phyloP scores from a whole-genome alignment of 305 asterid genomes.

The Fraxinus dipetala region DNA sequence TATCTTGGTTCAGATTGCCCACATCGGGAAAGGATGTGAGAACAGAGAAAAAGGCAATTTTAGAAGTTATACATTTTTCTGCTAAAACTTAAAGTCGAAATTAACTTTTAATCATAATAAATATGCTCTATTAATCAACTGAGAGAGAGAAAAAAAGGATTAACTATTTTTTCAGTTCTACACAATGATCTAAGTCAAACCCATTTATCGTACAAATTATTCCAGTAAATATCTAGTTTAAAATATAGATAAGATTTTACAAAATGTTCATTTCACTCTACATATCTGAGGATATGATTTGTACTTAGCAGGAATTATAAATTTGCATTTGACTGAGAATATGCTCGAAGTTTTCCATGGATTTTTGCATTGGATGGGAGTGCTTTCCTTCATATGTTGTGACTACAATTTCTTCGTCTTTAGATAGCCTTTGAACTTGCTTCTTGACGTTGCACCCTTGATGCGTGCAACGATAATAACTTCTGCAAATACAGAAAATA shows the following conservation, averaged over 20 bases:
- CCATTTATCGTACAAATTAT: not conserved
- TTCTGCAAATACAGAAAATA: slow-evolving; percentile 36
- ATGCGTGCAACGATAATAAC: slow-evolving; percentile 74
- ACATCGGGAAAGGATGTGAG: too few species aligned
- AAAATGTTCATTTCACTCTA: not conserved
- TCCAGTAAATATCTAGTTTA: not conserved
- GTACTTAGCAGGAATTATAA: slow-evolving; percentile 39
- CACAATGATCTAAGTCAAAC: not conserved
- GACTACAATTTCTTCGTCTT: slow-evolving; percentile 70
- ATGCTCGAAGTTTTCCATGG: slow-evolving; percentile 71
- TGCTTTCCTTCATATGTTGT: slow-evolving; percentile 87
- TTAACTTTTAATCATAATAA: too few species aligned
- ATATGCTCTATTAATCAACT: too few species aligned
- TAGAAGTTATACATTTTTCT: not conserved
- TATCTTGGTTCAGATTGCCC: not conserved
- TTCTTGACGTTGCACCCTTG: slow-evolving; percentile 80
- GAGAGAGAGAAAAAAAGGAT: not conserved
- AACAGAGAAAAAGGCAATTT: too few species aligned
- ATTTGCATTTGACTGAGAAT: slow-evolving; percentile 79
- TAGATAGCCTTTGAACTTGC: slow-evolving; percentile 74
- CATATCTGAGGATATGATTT: not conserved
- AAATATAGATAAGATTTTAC: not conserved
- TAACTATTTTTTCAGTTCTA: not conserved
- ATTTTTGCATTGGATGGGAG: slow-evolving; percentile 69
- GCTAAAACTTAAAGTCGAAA: too few species aligned